Conservation (phyloP, 306 rosid species). For the Cucurbita argyrosperma region DNA sequence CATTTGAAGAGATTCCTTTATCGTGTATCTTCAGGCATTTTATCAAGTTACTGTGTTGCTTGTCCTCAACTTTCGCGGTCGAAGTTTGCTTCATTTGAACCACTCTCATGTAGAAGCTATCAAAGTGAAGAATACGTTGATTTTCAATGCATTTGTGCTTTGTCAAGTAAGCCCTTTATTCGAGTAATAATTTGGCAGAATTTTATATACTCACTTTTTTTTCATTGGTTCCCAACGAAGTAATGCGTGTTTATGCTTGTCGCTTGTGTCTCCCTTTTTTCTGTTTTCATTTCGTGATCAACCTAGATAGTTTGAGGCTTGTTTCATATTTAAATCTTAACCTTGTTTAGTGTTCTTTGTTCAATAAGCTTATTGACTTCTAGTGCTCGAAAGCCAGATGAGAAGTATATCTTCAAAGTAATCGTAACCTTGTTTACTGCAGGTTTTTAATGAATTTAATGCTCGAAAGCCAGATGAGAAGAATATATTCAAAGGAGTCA, state of each 20-base stretch:
- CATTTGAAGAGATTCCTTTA: too few species aligned
- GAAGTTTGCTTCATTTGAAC: constrained; percentile 30
- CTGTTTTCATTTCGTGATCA: not conserved
- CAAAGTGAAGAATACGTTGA: constrained; percentile 70
- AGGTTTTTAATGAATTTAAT: constrained; percentile 84
- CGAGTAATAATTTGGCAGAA: not conserved
- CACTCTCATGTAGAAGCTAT: constrained; percentile 11
- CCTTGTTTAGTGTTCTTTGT: not conserved
- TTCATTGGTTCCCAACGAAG: not conserved
- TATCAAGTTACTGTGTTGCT: constrained; percentile 78
- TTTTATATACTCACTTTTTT: not conserved
- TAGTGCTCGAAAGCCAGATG: constrained; percentile 75
- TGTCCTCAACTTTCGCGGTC: constrained; percentile 55
- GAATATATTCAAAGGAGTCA: constrained; percentile 64
- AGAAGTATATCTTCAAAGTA: constrained; percentile 60
- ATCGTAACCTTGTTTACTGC: constrained; percentile 11
- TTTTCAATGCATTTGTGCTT: constrained; percentile 86
- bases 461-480: constrained; percentile 76
- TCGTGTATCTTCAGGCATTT: constrained; percentile 36
- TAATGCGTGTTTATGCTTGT: not conserved
- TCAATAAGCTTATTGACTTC: not conserved
- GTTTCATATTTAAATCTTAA: not conserved
- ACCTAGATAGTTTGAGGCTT: not conserved
- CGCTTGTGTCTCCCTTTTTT: not conserved
- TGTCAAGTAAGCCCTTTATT: constrained; percentile 57